A percentile compares a stretch with the other conserved stretches of the same genome.
Conservation (phyloP, 1,284 basidiomycete species). For the Blastosporella zonata region DNA sequence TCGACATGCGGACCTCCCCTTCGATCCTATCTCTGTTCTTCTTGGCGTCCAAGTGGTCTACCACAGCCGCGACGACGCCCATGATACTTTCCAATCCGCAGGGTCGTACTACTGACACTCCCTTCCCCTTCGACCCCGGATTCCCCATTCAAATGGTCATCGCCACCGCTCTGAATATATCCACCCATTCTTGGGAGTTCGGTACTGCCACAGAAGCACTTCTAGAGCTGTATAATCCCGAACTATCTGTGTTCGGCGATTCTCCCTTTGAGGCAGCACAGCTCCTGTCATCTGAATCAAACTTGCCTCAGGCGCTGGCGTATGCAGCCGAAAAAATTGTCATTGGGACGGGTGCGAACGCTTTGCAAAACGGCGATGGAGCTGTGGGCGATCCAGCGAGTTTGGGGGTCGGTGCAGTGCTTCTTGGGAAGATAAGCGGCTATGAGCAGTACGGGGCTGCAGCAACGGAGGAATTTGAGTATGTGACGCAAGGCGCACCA, state of each 20-base stretch:
- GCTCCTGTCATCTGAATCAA: conserved; percentile 21
- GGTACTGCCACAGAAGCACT: conserved; percentile 40
- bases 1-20: background rate
- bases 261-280: conserved; percentile 27
- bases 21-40: background rate
- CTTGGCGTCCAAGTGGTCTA: background rate
- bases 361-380: conserved; percentile 29
- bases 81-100: background rate
- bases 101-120: background rate
- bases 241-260: conserved; percentile 36
- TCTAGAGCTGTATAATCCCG: conserved; percentile 39
- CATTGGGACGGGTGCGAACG: conserved; percentile 34
- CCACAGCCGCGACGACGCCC: background rate
- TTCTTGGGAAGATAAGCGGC: conserved; percentile 33
- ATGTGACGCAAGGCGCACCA: conserved; percentile 40
- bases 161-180: conserved; percentile 30
- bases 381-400: conserved; percentile 44
- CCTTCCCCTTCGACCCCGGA: conserved; percentile 35
- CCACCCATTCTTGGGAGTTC: conserved; percentile 45
- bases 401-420: conserved; percentile 38
- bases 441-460: conserved; percentile 25
- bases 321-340: conserved; percentile 36
- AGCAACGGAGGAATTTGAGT: conserved; percentile 28
- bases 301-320: conserved; percentile 23
- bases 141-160: conserved; percentile 39